Conservation (phyloP, 148 eudicot genomes). For the Silene latifolia region DNA sequence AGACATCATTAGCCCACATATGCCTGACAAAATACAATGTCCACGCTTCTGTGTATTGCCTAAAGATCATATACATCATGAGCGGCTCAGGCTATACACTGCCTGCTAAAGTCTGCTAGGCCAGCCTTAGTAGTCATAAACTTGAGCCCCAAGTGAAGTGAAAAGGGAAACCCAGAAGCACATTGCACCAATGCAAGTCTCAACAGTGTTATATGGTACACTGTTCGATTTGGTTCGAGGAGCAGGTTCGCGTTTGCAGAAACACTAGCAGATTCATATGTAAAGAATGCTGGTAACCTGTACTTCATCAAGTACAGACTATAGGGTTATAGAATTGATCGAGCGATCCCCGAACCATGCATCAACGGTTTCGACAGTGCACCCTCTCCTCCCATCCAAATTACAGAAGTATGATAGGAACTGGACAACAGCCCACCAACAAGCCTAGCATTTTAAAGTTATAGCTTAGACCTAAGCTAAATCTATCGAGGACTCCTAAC, state of each 20-base stretch:
- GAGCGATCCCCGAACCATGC: neutral
- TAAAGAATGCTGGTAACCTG: neutral
- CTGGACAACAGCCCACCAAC: too few relatives aligned
- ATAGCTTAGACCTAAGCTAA: too few relatives aligned
- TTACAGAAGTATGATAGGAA: too few relatives aligned
- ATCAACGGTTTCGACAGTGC: neutral
- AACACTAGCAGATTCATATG: neutral
- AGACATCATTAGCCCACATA: too few relatives aligned
- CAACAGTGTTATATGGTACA: constrained; percentile 9
- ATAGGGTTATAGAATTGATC: neutral
- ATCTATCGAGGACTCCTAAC: too few relatives aligned
- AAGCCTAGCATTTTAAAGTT: too few relatives aligned
- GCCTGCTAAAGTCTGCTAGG: constrained; percentile 3
- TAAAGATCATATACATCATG: constrained; percentile 2
- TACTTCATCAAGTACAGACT: neutral
- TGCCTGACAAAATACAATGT: too few relatives aligned
- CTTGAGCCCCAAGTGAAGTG: constrained; percentile 16
- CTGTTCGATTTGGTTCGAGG: neutral
- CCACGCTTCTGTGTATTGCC: constrained; percentile 19
- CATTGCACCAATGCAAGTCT: constrained; percentile 15
- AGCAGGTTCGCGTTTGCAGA: neutral
- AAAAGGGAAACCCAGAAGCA: constrained; percentile 20
- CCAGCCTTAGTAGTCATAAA: constrained; percentile 9
- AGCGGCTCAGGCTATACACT: constrained; percentile 9
- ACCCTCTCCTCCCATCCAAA: too few relatives aligned